Evolutionary conservation across 805 yeast genomes (phyloP).

Genomic region (Teunomyces kruisii): DNA sequence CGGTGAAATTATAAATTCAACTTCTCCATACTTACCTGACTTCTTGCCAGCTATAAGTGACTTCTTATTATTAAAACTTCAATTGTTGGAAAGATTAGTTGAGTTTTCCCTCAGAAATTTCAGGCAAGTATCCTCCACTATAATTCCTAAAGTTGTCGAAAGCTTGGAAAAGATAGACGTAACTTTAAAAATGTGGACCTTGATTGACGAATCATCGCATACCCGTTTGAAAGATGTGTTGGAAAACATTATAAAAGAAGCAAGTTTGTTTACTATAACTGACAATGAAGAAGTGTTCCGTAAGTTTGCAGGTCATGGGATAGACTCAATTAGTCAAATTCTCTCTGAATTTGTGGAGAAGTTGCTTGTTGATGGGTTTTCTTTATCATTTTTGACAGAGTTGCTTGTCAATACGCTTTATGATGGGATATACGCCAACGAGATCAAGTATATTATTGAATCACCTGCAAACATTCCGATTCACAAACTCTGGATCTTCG

Average conservation of each 20-base stretch:
- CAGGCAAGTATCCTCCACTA: slow-evolving; percentile 29
- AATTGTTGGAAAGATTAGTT: slow-evolving; percentile 45
- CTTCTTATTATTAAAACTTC: slow-evolving; percentile 51
- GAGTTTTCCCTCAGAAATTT: slow-evolving; percentile 49
- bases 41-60: slow-evolving; percentile 49
- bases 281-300: slow-evolving; percentile 15
- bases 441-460: slow-evolving; percentile 34
- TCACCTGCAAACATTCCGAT: slow-evolving; percentile 21
- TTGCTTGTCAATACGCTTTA: slow-evolving; percentile 28
- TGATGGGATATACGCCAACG: slow-evolving; percentile 38
- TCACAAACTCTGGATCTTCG: slow-evolving; percentile 49
- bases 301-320: slow-evolving; percentile 24
- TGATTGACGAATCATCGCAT: slow-evolving; percentile 9
- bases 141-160: slow-evolving; percentile 36
- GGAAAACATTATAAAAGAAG: slow-evolving; percentile 8
- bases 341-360: slow-evolving; percentile 27
- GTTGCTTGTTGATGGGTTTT: slow-evolving; percentile 15
- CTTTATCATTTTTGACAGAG: slow-evolving; percentile 16
- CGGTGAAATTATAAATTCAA: slow-evolving; percentile 56
- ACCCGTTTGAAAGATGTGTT: slow-evolving; percentile 12
- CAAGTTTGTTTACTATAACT: slow-evolving; percentile 6
- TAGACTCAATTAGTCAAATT: slow-evolving; percentile 24
- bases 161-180: slow-evolving; percentile 41
- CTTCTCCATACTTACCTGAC: slow-evolving; percentile 57
- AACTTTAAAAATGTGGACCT: slow-evolving; percentile 44